These are phyloP conservation scores for Niebla homalea DNA, from an alignment of 495 filamentous ascomycete species.

Conservation along the genomic window DNA sequence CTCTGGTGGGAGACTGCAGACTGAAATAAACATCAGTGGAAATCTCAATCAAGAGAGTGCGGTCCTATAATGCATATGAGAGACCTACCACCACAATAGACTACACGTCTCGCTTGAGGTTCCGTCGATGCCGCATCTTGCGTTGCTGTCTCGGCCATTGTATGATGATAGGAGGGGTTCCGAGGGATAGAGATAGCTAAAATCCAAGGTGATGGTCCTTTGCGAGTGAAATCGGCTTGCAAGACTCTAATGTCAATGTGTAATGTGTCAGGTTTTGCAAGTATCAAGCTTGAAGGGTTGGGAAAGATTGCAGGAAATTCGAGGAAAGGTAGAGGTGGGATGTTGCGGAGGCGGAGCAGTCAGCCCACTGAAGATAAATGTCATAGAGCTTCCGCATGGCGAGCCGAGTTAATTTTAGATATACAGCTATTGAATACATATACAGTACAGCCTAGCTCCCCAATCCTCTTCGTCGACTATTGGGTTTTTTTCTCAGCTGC, in stretches of 20 bases:
- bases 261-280: too few relatives aligned
- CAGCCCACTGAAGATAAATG: neutral
- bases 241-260: too few relatives aligned
- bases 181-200: neutral
- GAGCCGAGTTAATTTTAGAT: neutral
- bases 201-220: too few relatives aligned
- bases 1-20: conserved; percentile 89
- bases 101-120: conserved; percentile 49
- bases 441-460: neutral
- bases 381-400: too few relatives aligned
- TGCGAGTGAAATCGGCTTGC: too few relatives aligned
- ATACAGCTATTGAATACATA: neutral
- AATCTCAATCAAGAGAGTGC: neutral
- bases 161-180: neutral
- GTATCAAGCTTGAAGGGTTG: too few relatives aligned
- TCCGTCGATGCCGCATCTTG: conserved; percentile 28
- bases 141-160: conserved; percentile 25
- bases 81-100: conserved; percentile 69
- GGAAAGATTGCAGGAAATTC: neutral
- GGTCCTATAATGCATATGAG: neutral
- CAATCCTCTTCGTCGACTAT: neutral
- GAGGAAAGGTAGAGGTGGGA: neutral
- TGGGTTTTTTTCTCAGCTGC: conserved; percentile 4
- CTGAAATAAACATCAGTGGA: conserved; percentile 29
- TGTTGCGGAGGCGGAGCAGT: too few relatives aligned